These are phyloP conservation scores for Paramecium sexaurelia DNA, from an alignment of 73 alveolate species.

Conservation along the genomic window DNA sequence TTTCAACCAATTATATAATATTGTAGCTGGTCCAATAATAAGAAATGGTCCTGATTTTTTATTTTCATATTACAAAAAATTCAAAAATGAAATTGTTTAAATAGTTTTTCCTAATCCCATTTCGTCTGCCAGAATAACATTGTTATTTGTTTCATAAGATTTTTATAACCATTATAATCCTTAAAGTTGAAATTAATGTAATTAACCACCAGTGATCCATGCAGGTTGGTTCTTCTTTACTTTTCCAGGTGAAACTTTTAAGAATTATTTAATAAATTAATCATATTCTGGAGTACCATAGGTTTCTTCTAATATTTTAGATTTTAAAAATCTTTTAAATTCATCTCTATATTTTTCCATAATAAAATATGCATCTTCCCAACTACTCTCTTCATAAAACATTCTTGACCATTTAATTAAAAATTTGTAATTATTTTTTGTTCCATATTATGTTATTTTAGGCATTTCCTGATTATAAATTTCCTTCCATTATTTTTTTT, in stretches of 20 bases:
- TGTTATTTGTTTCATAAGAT: slow-evolving; percentile 82
- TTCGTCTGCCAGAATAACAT: slow-evolving; percentile 98
- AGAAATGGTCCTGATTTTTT: slow-evolving; percentile 82
- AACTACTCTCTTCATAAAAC: slow-evolving; percentile 69
- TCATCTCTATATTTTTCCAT: slow-evolving; percentile 56
- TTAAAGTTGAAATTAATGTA: slow-evolving; percentile 90
- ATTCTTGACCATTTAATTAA: slow-evolving; percentile 74
- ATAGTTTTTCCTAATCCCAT: slow-evolving; percentile 99
- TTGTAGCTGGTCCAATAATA: slow-evolving; percentile 92
- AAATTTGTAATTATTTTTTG: slow-evolving; percentile 63
- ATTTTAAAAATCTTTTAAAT: slow-evolving; percentile 16
- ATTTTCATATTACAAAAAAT: slow-evolving; percentile 74
- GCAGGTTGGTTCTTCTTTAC: slow-evolving; percentile 77
- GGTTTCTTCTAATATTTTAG: slow-evolving; percentile 61
- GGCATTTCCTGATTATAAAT: slow-evolving; percentile 17
- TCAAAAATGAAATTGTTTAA: slow-evolving; percentile 88
- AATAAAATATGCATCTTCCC: slow-evolving; percentile 68
- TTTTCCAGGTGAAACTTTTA: not conserved
- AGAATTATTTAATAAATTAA: not conserved
- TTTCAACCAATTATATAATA: slow-evolving; percentile 92
- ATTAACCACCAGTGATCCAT: slow-evolving; percentile 82
- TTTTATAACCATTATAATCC: slow-evolving; percentile 96
- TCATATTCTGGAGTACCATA: slow-evolving; percentile 34
- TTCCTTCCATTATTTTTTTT: slow-evolving; percentile 44
- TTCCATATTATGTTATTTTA: slow-evolving; percentile 52